These are phyloP conservation scores for Zarea fungicola DNA, from an alignment of 2,329 filamentous ascomycete species.

Conservation along the genomic window DNA sequence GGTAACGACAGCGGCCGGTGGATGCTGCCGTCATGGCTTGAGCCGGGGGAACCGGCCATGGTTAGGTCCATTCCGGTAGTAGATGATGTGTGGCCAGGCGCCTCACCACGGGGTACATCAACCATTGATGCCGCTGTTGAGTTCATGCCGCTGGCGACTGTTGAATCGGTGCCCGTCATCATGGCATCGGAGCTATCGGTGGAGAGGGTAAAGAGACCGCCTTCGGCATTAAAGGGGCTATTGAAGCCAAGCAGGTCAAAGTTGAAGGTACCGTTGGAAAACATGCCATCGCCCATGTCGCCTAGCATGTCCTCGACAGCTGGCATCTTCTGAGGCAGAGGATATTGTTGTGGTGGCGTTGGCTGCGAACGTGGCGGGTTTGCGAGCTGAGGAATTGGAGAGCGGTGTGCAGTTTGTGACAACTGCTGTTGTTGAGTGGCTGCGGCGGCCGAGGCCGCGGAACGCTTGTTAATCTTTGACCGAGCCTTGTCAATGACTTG, in stretches of 20 bases:
- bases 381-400: conserved; percentile 1
- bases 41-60: not conserved
- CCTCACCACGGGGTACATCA: not conserved
- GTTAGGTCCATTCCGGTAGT: not conserved
- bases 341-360: not conserved
- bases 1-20: conserved; percentile 6
- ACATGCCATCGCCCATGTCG: conserved; percentile 10
- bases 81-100: not conserved
- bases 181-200: conserved; percentile 9
- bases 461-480: conserved; percentile 9
- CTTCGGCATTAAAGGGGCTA: conserved; percentile 10
- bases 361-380: not conserved
- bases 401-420: conserved; percentile 1
- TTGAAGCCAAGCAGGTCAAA: conserved; percentile 12
- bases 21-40: conserved; percentile 7
- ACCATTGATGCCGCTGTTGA: conserved; percentile 6
- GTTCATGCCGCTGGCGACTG: not conserved
- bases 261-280: conserved; percentile 8
- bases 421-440: not conserved
- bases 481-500: conserved; percentile 14
- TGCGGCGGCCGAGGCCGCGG: too few species aligned
- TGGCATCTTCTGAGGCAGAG: not conserved
- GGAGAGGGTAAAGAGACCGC: conserved; percentile 6
- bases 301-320: conserved; percentile 12
- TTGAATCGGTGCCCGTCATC: conserved; percentile 8